phyloP scores from a whole-genome alignment of 768 basidiomycete genomes.

The Phallus indusiatus region DNA sequence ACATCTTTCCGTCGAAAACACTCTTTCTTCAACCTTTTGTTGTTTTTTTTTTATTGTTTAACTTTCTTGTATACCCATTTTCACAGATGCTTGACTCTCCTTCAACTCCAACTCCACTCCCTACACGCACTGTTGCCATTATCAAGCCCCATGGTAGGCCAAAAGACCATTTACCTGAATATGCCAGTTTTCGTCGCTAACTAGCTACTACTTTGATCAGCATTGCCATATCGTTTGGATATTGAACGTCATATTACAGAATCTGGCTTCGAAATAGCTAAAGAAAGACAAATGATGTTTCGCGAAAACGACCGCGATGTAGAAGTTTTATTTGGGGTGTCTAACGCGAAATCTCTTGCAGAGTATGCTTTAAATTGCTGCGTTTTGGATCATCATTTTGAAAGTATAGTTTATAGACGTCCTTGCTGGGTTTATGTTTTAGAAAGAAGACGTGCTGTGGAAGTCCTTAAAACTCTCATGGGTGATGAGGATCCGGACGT shows the following conservation, averaged over 20 bases:
- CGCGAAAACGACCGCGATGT: slow-evolving; percentile 74
- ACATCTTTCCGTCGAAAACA: neutral
- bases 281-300: slow-evolving; percentile 85
- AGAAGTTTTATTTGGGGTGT: slow-evolving; percentile 72
- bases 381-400: neutral
- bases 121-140: slow-evolving; percentile 68
- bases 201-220: neutral
- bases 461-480: slow-evolving; percentile 73
- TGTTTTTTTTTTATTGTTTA: neutral
- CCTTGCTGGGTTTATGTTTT: slow-evolving; percentile 91
- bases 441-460: slow-evolving; percentile 70
- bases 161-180: no score
- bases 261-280: slow-evolving; percentile 82
- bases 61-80: neutral
- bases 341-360: slow-evolving; percentile 52
- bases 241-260: slow-evolving; percentile 74
- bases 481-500: slow-evolving; percentile 52
- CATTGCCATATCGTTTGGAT: slow-evolving; percentile 61
- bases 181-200: no score
- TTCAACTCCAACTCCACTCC: neutral
- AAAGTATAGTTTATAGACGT: slow-evolving; percentile 35
- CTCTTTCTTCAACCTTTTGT: neutral
- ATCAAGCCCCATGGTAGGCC: slow-evolving; percentile 60
- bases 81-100: neutral
- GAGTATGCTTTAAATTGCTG: slow-evolving; percentile 46